Evolutionary conservation across 2,329 filamentous ascomycete species (phyloP).

Genomic region (Thielaviopsis punctulata): DNA sequence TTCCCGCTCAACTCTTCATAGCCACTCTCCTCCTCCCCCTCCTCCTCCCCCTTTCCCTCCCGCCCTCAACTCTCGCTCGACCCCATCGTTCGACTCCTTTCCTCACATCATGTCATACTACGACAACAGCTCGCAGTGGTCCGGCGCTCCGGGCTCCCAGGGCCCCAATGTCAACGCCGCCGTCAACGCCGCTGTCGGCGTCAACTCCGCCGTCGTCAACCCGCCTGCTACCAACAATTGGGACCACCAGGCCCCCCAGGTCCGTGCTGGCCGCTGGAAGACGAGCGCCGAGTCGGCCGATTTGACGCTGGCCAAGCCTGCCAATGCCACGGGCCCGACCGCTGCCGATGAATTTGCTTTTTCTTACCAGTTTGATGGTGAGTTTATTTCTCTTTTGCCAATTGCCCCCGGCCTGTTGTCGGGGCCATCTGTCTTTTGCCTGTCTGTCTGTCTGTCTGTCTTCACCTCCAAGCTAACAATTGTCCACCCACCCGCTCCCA

Average conservation of each 20-base stretch:
- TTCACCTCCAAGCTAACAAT: too few relatives aligned
- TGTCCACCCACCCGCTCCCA: constrained; percentile 20
- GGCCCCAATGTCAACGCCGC: constrained; percentile 3
- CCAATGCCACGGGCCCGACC: constrained; percentile 59
- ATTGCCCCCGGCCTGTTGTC: too few relatives aligned
- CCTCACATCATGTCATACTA: constrained; percentile 10
- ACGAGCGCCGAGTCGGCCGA: background rate
- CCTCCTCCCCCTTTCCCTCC: background rate
- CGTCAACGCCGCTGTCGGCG: background rate
- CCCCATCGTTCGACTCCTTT: background rate
- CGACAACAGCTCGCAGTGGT: constrained; percentile 12
- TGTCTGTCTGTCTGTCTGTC: too few relatives aligned
- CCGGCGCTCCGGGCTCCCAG: constrained; percentile 4
- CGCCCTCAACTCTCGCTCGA: background rate
- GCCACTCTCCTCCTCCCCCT: background rate
- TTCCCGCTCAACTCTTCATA: background rate
- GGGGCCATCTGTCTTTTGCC: too few relatives aligned
- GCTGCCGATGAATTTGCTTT: constrained; percentile 68
- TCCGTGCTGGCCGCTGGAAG: constrained; percentile 19
- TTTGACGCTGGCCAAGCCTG: constrained; percentile 9
- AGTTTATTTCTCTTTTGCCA: constrained; percentile 21
- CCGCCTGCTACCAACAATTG: constrained; percentile 21
- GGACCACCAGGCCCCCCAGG: constrained; percentile 29
- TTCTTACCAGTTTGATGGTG: constrained; percentile 79
- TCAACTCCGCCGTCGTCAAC: background rate